phyloP scores from a whole-genome alignment of 2,329 filamentous ascomycete genomes.

The Aspergillus versicolor region DNA sequence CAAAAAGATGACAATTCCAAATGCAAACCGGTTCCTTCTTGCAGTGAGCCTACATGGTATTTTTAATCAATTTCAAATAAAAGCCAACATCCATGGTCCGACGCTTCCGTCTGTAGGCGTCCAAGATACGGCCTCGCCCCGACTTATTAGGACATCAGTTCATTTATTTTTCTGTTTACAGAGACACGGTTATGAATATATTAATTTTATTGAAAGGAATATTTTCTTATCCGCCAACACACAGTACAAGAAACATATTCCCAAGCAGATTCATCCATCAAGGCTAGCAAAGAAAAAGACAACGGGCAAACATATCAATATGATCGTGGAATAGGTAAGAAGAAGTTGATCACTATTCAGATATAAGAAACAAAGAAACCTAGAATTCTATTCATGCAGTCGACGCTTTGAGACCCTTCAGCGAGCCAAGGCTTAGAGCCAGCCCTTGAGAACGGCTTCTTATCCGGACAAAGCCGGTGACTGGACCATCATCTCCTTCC shows the following conservation, averaged over 20 bases:
- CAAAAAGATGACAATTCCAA: background rate
- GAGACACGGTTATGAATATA: conserved; percentile 6
- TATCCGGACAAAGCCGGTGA: conserved; percentile 97
- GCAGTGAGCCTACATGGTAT: background rate
- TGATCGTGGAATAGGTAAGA: conserved; percentile 24
- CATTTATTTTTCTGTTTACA: background rate
- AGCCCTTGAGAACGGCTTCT: conserved; percentile 94
- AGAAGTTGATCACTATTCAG: conserved; percentile 30
- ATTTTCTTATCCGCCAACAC: conserved; percentile 30
- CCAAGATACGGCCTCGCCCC: too few relatives aligned
- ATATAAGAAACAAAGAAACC: conserved; percentile 26
- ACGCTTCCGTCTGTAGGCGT: background rate
- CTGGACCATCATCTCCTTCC: conserved; percentile 89
- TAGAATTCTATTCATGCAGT: conserved; percentile 35
- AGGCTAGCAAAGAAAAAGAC: conserved; percentile 22
- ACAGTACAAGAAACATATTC: conserved; percentile 23
- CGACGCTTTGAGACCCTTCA: conserved; percentile 87
- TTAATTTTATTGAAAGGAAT: conserved; percentile 18
- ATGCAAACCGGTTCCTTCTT: background rate
- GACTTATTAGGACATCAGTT: background rate
- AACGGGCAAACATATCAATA: conserved; percentile 15
- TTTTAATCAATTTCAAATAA: background rate
- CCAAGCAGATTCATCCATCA: conserved; percentile 32
- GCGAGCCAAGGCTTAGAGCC: conserved; percentile 85
- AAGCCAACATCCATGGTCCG: background rate